Base-by-base conservation (phyloP, 2,329 filamentous ascomycete species). In the Cercospora sojina region DNA sequence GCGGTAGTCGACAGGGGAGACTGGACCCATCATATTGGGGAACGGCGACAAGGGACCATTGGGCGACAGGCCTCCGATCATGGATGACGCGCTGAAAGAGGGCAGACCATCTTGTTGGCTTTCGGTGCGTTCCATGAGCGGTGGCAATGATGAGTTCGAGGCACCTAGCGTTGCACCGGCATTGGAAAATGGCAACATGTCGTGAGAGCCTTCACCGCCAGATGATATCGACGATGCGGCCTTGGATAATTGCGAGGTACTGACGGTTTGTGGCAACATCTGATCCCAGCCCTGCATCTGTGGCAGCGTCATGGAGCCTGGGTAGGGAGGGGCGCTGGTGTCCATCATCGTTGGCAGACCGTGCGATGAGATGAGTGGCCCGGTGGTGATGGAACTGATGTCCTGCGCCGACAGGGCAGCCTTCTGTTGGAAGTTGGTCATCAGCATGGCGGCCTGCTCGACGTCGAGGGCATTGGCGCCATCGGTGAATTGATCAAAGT, bases 381-480 rank as follows among this genome's bases (percentile, higher is more conserved):
- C 86, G 69, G 83, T 79, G 74, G 79, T 83, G 79, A 80, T 82
- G 71, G 81, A 81, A 32, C 64, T 66, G 35, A 69, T 66, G 77
- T 84, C 82, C 88, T 92, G 74, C 88, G 88, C 84, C 66, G 87
- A 89, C 81, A 93, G 94, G 75, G 89, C 93, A 18, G 77, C 77
- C 84, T 97, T 97, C 84, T 97, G 93, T 82, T 97, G 94, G 78
- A 98, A 90, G 82, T 98, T 93, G 78, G 94, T 95, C 83, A 99
- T 96, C 79, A 99, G 88, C 92, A 98, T 97, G 73, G 95, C 95
- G 73, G 95, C 95, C 74, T 94, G 93, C 85, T 99, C 94, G 76
- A 97, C 91, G 79, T 97, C 95, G 77, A 97, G 93, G 81, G 94
- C 90, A 78, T 97, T 94, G 79, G 89, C 91, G 81, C 89, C 91